Evolutionary conservation across 225 moss, liverwort and hornwort species (phyloP).

Genomic region (Anthoceros angustus): DNA sequence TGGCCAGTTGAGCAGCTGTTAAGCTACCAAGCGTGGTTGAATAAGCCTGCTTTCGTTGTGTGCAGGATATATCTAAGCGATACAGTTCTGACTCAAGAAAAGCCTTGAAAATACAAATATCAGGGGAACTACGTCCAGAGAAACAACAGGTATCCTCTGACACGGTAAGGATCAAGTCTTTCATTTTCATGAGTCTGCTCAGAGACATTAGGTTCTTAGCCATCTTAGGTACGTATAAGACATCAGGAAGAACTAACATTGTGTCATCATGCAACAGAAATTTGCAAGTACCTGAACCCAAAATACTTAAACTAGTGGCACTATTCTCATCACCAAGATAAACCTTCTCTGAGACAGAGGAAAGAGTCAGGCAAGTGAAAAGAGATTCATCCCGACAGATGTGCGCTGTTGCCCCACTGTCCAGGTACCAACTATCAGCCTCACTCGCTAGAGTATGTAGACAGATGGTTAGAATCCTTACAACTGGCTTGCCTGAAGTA

Average conservation of each 20-base stretch:
- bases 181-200: background rate
- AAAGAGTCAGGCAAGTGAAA: background rate
- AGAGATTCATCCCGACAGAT: background rate
- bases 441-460: background rate
- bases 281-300: background rate
- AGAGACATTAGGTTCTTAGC: background rate
- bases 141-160: background rate
- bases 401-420: background rate
- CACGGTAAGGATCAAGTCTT: constrained; percentile 1
- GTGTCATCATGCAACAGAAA: constrained; percentile 1
- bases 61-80: background rate
- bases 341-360: background rate
- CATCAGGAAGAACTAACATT: background rate
- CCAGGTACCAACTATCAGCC: too few species aligned
- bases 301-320: background rate
- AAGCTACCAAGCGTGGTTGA: background rate
- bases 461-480: background rate
- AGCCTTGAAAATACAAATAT: background rate
- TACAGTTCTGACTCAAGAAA: background rate
- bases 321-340: background rate
- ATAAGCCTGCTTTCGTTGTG: background rate
- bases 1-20: background rate
- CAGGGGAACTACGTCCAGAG: background rate
- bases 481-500: background rate
- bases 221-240: constrained; percentile 1